Base-by-base conservation (phyloP, 2,329 filamentous ascomycete species). In the Hyphodiscus sp. region DNA sequence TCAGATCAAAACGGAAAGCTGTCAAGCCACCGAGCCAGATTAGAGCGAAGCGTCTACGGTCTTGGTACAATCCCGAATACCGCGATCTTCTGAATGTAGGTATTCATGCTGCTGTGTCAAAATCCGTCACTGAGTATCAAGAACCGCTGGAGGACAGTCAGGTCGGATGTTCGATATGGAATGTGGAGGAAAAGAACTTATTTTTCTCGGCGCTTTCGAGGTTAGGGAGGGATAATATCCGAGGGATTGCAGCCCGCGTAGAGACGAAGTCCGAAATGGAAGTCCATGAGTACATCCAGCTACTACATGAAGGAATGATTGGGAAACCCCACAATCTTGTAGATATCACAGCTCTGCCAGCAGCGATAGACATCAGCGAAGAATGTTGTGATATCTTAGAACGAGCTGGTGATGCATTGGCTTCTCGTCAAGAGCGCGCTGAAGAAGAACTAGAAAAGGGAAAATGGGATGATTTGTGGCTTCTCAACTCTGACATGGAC, bases 241-340 rank as follows among this genome's bases (percentile, higher is more conserved):
- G 70, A 1, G 79, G 76, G 1, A 85, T 96, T 52, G 77, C 88
- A 1, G 63, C 70, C 9, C 75, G 78, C 0, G 74, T 96, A 16
- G 74, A 75, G 0, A 85, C 82, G 33, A 97, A 97, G 70, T 85
- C 82, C 54, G 78, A 82, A 58, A 66, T 86, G 9, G 90, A 96
- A 69, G 82, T 94, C 33, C 77, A 78, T 26, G 80, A 86, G 49
- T 91, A 91, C 65, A 67, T 95, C 4, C 64, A 74, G 7, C 67
- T 87, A 1, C 75, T 96, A 5, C 74, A 82, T 10, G 38, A 65
- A 70, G 20, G 71, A 75, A 41, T 72, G n/a, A 52, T 67, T 47
- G 58, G 62, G 10, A 67, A 66, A 15, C 45, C 7, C 63, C 18
- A 70, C 59, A 29, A 61, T 66, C 60, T 67, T 23, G 58, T 81